These are phyloP conservation scores for Leccinum truebloodii DNA, from an alignment of 768 basidiomycete genomes.

Conservation along the genomic window DNA sequence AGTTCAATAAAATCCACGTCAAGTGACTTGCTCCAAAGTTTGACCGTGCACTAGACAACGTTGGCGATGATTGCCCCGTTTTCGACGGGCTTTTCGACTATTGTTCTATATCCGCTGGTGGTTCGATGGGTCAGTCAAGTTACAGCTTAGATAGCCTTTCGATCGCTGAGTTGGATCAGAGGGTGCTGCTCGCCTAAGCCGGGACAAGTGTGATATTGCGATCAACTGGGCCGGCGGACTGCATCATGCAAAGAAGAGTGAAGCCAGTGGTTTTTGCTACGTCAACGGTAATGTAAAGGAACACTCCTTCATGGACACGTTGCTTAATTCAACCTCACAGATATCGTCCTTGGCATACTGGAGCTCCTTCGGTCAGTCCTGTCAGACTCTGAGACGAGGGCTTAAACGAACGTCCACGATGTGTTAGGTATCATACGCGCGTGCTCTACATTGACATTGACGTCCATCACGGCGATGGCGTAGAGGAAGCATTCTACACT, in stretches of 20 bases:
- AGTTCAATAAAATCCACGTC: constrained; percentile 20
- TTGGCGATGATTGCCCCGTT: constrained; percentile 98
- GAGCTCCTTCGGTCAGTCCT: constrained; percentile 77
- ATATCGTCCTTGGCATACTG: constrained; percentile 95
- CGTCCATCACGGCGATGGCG: constrained; percentile 98
- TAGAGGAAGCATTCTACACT: constrained; percentile 99
- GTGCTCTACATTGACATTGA: constrained; percentile 99
- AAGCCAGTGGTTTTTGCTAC: constrained; percentile 99
- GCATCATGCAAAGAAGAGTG: constrained; percentile 98
- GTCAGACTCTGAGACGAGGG: constrained; percentile 1
- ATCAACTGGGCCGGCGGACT: constrained; percentile 99
- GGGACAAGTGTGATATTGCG: constrained; percentile 98
- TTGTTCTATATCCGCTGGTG: constrained; percentile 99
- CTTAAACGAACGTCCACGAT: neutral
- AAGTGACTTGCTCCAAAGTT: neutral
- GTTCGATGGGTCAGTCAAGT: constrained; percentile 85
- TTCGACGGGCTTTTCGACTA: constrained; percentile 99
- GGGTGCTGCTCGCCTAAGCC: constrained; percentile 92
- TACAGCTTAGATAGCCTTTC: constrained; percentile 1
- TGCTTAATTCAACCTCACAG: constrained; percentile 41
- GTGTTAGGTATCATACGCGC: constrained; percentile 78
- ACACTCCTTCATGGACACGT: neutral
- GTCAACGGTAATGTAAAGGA: constrained; percentile 70
- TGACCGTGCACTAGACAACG: constrained; percentile 65
- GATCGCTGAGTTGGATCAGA: constrained; percentile 48